Percentiles rank a stretch among this genome's conserved stretches.
Evolutionary conservation across 2,329 filamentous ascomycete genomes (phyloP).

Genomic region (Penicillium digitatum): DNA sequence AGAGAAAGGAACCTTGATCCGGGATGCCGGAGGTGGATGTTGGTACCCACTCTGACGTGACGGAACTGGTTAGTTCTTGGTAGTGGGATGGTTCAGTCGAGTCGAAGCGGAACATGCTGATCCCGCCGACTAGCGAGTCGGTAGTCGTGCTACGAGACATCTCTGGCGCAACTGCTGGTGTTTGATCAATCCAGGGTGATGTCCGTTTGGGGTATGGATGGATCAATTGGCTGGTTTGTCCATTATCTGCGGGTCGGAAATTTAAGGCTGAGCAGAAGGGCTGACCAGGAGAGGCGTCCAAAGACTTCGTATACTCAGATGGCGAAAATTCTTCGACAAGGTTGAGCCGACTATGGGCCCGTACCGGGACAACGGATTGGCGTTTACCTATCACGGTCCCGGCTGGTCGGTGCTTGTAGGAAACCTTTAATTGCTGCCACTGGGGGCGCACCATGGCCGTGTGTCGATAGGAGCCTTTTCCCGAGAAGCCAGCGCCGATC

Average conservation of each 20-base stretch:
- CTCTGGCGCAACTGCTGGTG: constrained; percentile 33
- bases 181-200: constrained; percentile 23
- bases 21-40: constrained; percentile 16
- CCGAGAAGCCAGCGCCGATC: constrained; percentile 26
- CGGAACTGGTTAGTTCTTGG: constrained; percentile 21
- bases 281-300: constrained; percentile 31
- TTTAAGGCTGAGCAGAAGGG: constrained; percentile 22
- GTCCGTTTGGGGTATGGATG: constrained; percentile 15
- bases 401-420: constrained; percentile 27
- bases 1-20: constrained; percentile 17
- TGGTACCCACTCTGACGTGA: constrained; percentile 25
- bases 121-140: constrained; percentile 43
- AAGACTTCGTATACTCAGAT: constrained; percentile 40
- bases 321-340: constrained; percentile 44
- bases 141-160: constrained; percentile 47
- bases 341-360: constrained; percentile 28
- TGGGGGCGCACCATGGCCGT: constrained; percentile 39
- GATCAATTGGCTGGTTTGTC: constrained; percentile 13
- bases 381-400: constrained; percentile 28
- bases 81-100: constrained; percentile 32
- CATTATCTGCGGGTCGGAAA: constrained; percentile 14
- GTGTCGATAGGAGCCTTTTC: constrained; percentile 29
- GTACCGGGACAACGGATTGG: constrained; percentile 31
- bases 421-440: constrained; percentile 36
- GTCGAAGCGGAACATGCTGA: constrained; percentile 46